Evolutionary conservation across 2,329 filamentous ascomycete species (phyloP).

Genomic region (Fusarium mexicanum): DNA sequence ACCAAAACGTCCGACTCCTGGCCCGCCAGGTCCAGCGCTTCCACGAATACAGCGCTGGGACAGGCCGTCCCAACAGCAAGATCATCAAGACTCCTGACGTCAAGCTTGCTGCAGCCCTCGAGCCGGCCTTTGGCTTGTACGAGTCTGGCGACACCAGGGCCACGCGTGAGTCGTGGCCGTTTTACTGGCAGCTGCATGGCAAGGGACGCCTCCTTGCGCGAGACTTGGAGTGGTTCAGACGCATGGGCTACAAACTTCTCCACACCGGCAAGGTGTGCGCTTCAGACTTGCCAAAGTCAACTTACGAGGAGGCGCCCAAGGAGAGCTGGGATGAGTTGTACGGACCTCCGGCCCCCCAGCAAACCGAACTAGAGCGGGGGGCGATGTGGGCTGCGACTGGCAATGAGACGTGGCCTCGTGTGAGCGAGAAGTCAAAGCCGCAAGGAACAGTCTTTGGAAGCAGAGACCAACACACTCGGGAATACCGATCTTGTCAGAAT

Average conservation of each 20-base stretch:
- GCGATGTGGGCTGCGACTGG: neutral
- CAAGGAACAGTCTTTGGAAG: fast-evolving
- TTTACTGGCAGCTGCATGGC: neutral
- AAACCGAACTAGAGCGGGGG: neutral
- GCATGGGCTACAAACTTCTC: fast-evolving
- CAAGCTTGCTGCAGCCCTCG: neutral
- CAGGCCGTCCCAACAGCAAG: neutral
- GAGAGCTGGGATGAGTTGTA: neutral
- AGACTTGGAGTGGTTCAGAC: neutral
- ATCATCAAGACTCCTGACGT: neutral
- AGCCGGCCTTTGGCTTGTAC: neutral
- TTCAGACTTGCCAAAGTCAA: neutral
- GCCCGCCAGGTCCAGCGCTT: neutral
- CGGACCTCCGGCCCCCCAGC: neutral
- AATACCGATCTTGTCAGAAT: fast-evolving
- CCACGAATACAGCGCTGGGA: neutral
- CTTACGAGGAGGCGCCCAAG: neutral
- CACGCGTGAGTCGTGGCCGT: neutral
- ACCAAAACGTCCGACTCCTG: neutral
- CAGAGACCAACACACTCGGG: no score
- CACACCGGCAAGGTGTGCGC: neutral
- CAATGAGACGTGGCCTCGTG: neutral
- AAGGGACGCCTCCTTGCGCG: neutral
- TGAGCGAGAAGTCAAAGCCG: neutral
- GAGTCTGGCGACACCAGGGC: neutral